Conservation (phyloP, 164 flowering plant species). For the Hamamelis virginiana region DNA sequence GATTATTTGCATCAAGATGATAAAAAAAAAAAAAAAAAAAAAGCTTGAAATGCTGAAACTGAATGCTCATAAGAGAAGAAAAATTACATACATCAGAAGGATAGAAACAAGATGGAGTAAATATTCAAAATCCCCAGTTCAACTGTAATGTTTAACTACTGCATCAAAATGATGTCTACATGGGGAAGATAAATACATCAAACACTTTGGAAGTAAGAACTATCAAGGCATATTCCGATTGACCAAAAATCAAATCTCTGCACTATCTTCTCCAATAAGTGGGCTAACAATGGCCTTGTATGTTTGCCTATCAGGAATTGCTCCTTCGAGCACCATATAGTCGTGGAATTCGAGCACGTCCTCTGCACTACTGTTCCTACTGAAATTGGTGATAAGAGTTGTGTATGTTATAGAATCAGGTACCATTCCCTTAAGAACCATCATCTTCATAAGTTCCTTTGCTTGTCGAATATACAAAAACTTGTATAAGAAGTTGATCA, state of each 20-base stretch:
- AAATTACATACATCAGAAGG: too few species aligned
- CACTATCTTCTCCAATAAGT: not conserved
- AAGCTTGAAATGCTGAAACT: too few species aligned
- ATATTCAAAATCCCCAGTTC: too few species aligned
- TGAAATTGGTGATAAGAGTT: slow-evolving; percentile 24
- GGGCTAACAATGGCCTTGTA: slow-evolving; percentile 26
- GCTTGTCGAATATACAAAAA: slow-evolving; percentile 26
- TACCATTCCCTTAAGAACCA: slow-evolving; percentile 21
- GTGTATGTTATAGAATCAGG: slow-evolving; percentile 40
- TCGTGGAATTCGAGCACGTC: slow-evolving; percentile 35
- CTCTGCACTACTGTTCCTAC: slow-evolving; percentile 21
- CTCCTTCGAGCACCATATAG: slow-evolving; percentile 30
- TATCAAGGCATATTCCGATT: not conserved
- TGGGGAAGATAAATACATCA: too few species aligned
- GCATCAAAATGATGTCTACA: not conserved
- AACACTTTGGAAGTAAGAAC: too few species aligned
- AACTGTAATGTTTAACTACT: too few species aligned
- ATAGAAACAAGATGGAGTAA: too few species aligned
- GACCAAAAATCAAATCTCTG: not conserved
- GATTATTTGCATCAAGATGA: too few species aligned
- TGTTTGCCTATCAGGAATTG: slow-evolving; percentile 28
- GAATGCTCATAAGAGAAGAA: too few species aligned
- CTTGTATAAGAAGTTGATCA: slow-evolving; percentile 34
- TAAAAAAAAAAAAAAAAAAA: too few species aligned
- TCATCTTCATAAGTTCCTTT: slow-evolving; percentile 23